phyloP scores from a whole-genome alignment of 2,329 filamentous ascomycete species.

The Myriangium duriaei region DNA sequence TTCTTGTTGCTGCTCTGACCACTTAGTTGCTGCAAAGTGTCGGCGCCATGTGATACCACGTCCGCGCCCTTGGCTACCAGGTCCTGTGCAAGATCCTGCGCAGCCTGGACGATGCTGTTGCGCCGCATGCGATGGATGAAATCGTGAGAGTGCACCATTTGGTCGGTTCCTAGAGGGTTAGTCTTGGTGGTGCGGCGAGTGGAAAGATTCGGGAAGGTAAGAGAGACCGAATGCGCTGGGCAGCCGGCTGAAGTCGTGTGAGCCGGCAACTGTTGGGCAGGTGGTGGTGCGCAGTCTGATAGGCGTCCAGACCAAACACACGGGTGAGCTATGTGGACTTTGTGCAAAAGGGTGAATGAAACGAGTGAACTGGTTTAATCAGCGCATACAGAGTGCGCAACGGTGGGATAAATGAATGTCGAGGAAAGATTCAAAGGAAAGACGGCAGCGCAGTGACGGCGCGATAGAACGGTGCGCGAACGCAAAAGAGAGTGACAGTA shows the following conservation, averaged over 20 bases:
- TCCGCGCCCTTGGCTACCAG: too few relatives aligned
- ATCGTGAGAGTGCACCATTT: slow-evolving; percentile 8
- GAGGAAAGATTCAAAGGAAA: neutral
- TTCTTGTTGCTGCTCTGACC: slow-evolving; percentile 7
- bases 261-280: neutral
- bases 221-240: neutral
- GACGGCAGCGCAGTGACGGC: slow-evolving; percentile 9
- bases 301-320: slow-evolving; percentile 8
- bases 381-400: slow-evolving; percentile 3
- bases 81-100: too few relatives aligned
- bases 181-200: too few relatives aligned
- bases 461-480: neutral
- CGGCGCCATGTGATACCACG: slow-evolving; percentile 1
- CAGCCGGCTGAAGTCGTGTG: slow-evolving; percentile 2
- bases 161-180: neutral
- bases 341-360: slow-evolving; percentile 8
- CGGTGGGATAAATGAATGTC: neutral
- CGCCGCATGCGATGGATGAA: slow-evolving; percentile 5
- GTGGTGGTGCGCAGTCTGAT: slow-evolving; percentile 4
- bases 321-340: slow-evolving; percentile 1
- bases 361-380: slow-evolving; percentile 9
- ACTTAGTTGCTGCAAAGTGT: slow-evolving; percentile 1
- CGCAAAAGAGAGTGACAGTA: neutral
- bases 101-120: neutral
- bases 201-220: neutral